A percentile compares a stretch with the other conserved stretches of the same genome.
These are phyloP conservation scores for Ceratocystis papillata DNA, from an alignment of 2,329 filamentous ascomycete genomes.

Conservation along the genomic window DNA sequence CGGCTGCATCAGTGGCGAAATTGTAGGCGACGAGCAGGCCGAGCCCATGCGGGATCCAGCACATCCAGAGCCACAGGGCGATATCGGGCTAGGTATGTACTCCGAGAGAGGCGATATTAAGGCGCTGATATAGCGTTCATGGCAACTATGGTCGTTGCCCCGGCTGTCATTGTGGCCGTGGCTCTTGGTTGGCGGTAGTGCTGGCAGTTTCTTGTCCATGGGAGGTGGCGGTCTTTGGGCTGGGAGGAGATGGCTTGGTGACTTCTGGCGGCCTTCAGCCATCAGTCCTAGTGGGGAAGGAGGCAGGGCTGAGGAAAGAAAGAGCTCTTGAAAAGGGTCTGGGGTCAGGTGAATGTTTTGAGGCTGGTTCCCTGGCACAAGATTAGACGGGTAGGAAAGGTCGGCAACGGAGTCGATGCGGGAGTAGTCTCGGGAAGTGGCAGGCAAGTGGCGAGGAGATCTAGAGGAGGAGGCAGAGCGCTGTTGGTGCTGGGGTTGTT, in stretches of 20 bases:
- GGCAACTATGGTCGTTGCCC: neutral
- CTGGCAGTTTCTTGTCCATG: neutral
- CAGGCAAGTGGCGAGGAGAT: neutral
- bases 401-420: conserved; percentile 1
- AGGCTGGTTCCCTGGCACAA: neutral
- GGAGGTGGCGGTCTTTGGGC: neutral
- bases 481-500: neutral
- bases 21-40: neutral
- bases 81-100: conserved; percentile 6
- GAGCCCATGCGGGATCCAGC: neutral
- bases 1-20: neutral
- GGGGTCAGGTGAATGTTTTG: neutral
- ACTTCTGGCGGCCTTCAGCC: neutral
- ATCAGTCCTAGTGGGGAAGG: neutral
- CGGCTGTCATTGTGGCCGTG: neutral
- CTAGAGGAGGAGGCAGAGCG: neutral
- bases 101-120: conserved; percentile 6
- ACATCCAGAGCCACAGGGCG: neutral
- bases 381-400: neutral
- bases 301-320: neutral
- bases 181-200: neutral
- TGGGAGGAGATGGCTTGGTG: neutral
- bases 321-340: neutral
- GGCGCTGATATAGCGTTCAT: neutral
- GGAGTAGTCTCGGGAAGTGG: neutral